phyloP scores from a whole-genome alignment of 192 early-diverging fungal genomes.

The Umbelopsis ramanniana region DNA sequence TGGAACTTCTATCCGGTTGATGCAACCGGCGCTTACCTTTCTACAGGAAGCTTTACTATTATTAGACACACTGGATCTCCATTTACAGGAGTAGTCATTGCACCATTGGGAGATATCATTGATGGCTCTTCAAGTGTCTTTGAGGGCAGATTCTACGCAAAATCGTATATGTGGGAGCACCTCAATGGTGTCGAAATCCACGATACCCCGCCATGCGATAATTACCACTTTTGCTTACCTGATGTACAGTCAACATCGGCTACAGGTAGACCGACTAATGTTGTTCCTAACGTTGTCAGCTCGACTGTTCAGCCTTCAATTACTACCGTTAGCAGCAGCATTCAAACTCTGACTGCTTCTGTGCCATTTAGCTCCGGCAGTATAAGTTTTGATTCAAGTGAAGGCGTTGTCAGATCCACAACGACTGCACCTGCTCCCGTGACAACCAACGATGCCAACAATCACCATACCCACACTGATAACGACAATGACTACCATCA shows the following conservation, averaged over 20 bases:
- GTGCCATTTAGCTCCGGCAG: too few species aligned
- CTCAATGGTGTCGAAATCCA: conserved; percentile 18
- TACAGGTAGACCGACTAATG: too few species aligned
- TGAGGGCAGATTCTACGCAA: neutral
- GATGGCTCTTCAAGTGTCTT: neutral
- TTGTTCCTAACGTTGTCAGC: too few species aligned
- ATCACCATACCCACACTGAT: too few species aligned
- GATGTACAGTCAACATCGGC: too few species aligned
- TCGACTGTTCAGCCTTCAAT: too few species aligned
- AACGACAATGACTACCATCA: neutral
- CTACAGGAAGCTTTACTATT: neutral
- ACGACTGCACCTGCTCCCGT: too few species aligned
- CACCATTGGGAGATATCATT: conserved; percentile 14
- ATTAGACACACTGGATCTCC: conserved; percentile 17
- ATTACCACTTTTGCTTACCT: neutral
- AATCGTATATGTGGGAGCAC: neutral
- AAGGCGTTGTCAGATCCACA: too few species aligned
- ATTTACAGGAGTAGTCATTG: neutral
- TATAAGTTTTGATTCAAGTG: too few species aligned
- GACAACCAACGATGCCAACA: too few species aligned
- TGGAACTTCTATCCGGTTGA: conserved; percentile 26
- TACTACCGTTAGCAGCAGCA: too few species aligned
- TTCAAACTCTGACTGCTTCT: too few species aligned
- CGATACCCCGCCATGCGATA: conserved; percentile 2
- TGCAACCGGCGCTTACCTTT: neutral